Evolutionary conservation across 306 rosid genomes (phyloP).

Genomic region (Cicer pinnatifidum): DNA sequence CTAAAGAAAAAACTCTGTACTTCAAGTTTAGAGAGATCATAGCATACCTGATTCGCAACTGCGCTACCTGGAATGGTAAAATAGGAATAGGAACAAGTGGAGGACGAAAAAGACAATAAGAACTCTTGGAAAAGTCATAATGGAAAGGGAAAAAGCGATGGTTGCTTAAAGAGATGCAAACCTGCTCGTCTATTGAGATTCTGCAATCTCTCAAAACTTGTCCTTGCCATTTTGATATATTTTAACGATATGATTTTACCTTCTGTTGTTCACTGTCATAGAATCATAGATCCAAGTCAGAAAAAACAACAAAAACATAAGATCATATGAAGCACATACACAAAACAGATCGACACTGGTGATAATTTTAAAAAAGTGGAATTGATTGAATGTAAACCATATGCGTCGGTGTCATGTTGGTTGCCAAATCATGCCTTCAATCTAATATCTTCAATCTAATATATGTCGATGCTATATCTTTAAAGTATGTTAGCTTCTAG

Average conservation of each 20-base stretch:
- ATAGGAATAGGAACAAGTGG: slow-evolving; percentile 27
- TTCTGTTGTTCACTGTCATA: slow-evolving; percentile 78
- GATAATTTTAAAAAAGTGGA: no score
- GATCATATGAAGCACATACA: not conserved
- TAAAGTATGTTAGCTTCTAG: slow-evolving; percentile 1
- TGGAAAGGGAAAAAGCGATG: not conserved
- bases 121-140: not conserved
- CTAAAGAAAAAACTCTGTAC: slow-evolving; percentile 10
- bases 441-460: no score
- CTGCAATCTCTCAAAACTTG: slow-evolving; percentile 84
- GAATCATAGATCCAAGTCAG: slow-evolving; percentile 40
- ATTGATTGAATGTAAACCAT: no score
- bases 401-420: no score
- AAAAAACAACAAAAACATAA: slow-evolving; percentile 27
- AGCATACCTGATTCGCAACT: slow-evolving; percentile 65
- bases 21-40: slow-evolving; percentile 46
- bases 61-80: slow-evolving; percentile 66
- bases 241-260: slow-evolving; percentile 81
- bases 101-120: slow-evolving; percentile 37
- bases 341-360: no score
- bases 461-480: not conserved
- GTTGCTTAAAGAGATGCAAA: slow-evolving; percentile 40
- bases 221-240: slow-evolving; percentile 91
- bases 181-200: slow-evolving; percentile 77
- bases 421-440: no score